These are phyloP conservation scores for Melaleuca quinquenervia DNA, from an alignment of 345 rosid genomes.

Conservation along the genomic window DNA sequence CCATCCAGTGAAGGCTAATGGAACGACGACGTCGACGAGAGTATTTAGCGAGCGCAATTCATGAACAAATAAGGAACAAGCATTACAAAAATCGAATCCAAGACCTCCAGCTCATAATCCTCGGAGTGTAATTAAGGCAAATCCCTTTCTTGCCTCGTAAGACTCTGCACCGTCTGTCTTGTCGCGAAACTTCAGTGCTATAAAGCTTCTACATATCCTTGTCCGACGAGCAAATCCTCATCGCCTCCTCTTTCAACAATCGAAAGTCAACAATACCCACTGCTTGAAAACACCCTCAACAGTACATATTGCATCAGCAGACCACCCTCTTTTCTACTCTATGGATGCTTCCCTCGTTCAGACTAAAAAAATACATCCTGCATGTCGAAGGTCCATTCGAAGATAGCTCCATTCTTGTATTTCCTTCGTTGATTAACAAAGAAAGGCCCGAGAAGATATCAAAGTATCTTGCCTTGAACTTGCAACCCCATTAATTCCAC, in stretches of 20 bases:
- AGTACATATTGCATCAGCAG: not conserved
- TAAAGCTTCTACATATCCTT: not conserved
- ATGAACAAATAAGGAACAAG: not conserved
- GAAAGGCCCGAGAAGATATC: not conserved
- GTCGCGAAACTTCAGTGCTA: not conserved
- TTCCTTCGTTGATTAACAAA: not conserved
- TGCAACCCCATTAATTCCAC: not conserved
- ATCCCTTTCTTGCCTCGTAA: not conserved
- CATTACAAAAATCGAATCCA: not conserved
- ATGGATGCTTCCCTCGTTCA: not conserved
- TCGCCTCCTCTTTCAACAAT: not conserved
- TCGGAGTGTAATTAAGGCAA: not conserved
- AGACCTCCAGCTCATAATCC: not conserved
- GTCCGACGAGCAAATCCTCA: not conserved
- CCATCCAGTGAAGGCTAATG: not conserved
- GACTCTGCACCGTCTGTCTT: not conserved
- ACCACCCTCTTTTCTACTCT: not conserved
- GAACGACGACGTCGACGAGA: not conserved
- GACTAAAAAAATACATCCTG: not conserved
- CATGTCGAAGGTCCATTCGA: not conserved
- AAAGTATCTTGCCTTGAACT: not conserved
- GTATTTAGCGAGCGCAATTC: not conserved
- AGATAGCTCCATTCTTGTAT: not conserved
- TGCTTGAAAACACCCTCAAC: not conserved
- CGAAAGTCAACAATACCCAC: not conserved